A percentile compares a stretch with the other conserved stretches of the same genome.
phyloP scores from a whole-genome alignment of 2,329 filamentous ascomycete genomes.

The Elsinoe necatrix region DNA sequence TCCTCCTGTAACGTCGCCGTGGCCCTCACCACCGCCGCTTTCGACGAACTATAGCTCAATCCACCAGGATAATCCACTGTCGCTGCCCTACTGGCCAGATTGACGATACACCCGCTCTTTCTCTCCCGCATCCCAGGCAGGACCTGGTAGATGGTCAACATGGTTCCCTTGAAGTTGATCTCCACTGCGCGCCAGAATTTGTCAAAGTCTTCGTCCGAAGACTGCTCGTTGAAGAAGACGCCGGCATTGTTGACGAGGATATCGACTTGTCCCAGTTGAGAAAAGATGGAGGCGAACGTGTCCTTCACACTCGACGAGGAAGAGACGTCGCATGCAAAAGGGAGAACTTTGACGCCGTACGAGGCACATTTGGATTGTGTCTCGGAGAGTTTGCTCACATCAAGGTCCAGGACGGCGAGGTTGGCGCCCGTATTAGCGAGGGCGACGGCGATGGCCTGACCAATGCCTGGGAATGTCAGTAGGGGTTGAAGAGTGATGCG shows the following conservation, averaged over 20 bases:
- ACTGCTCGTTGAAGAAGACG: constrained; percentile 6
- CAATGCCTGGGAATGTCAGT: neutral
- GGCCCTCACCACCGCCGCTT: constrained; percentile 3
- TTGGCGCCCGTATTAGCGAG: constrained; percentile 9
- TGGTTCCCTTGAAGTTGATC: constrained; percentile 11
- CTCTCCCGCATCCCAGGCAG: constrained; percentile 6
- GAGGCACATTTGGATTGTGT: neutral
- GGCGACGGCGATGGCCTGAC: constrained; percentile 7
- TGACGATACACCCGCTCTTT: constrained; percentile 6
- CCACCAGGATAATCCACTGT: constrained; percentile 10
- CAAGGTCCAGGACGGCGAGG: constrained; percentile 1
- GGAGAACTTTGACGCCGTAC: neutral
- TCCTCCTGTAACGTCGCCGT: constrained; percentile 10
- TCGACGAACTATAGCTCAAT: constrained; percentile 2
- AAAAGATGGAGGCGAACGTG: constrained; percentile 1
- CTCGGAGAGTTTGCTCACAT: neutral
- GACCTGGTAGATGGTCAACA: constrained; percentile 5
- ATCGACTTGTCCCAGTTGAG: constrained; percentile 1
- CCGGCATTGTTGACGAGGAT: constrained; percentile 15
- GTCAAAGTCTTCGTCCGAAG: constrained; percentile 11
- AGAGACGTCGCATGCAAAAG: neutral
- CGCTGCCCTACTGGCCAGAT: neutral
- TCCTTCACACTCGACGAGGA: neutral
- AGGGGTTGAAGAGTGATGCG: neutral
- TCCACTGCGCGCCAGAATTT: constrained; percentile 10